These are phyloP conservation scores for Saturnispora hagleri DNA, from an alignment of 805 yeast species.

Conservation along the genomic window DNA sequence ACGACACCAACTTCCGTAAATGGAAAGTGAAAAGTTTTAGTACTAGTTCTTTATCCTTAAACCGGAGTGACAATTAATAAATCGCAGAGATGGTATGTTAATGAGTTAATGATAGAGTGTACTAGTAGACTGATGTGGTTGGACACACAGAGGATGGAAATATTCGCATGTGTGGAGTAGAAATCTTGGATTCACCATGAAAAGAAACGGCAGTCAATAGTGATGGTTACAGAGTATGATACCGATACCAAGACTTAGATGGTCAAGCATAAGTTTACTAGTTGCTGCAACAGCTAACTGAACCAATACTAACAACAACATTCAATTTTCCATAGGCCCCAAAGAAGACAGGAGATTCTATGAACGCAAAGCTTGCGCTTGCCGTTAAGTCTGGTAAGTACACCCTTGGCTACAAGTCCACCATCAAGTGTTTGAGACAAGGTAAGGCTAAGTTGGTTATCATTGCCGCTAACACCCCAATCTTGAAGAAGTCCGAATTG, in stretches of 20 bases:
- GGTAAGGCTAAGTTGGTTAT: slow-evolving; percentile 98
- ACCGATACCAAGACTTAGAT: too few relatives aligned
- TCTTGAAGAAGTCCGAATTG: slow-evolving; percentile 98
- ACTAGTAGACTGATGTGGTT: too few relatives aligned
- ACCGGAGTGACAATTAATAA: slow-evolving; percentile 84
- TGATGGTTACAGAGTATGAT: too few relatives aligned
- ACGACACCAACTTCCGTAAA: neutral
- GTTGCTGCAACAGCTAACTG: too few relatives aligned
- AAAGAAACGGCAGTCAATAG: too few relatives aligned
- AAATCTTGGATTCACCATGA: too few relatives aligned
- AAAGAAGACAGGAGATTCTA: slow-evolving; percentile 85
- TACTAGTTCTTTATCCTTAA: slow-evolving; percentile 20
- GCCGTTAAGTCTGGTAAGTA: slow-evolving; percentile 99
- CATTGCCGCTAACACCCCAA: slow-evolving; percentile 99
- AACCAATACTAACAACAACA: neutral
- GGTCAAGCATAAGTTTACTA: too few relatives aligned
- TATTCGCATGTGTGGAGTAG: too few relatives aligned
- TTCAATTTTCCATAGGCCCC: slow-evolving; percentile 62
- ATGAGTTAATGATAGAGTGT: too few relatives aligned
- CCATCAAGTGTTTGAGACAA: slow-evolving; percentile 95
- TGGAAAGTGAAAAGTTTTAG: neutral
- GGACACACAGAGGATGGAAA: too few relatives aligned
- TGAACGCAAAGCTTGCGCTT: slow-evolving; percentile 97
- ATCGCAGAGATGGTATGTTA: slow-evolving; percentile 88
- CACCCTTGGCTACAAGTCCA: slow-evolving; percentile 99